Conservation (phyloP, 1,284 basidiomycete genomes). For the Spongispora temasekensis region DNA sequence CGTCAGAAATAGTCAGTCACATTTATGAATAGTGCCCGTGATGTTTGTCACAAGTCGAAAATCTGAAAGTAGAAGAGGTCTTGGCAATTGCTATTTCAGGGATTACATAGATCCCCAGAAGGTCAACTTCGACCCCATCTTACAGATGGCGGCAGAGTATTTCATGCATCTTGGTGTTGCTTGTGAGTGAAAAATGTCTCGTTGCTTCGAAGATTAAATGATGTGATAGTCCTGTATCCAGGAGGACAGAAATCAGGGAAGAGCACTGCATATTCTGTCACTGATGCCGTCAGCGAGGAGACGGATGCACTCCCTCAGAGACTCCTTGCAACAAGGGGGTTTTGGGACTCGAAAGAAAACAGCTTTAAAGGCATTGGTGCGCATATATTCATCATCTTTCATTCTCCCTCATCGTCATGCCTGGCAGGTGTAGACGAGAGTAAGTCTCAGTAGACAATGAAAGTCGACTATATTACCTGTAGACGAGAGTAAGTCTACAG, state of each 20-base stretch:
- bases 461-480: too few relatives aligned
- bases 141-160: neutral
- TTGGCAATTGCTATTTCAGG: neutral
- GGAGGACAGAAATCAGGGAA: neutral
- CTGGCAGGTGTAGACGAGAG: too few relatives aligned
- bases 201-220: neutral
- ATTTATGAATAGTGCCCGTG: too few relatives aligned
- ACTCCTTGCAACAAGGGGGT: neutral
- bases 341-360: neutral
- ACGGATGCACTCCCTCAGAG: neutral
- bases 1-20: neutral
- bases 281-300: neutral
- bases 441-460: too few relatives aligned
- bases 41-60: neutral
- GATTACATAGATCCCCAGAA: neutral
- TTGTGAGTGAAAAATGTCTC: constrained; percentile 2
- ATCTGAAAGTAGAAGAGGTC: neutral
- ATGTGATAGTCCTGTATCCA: neutral
- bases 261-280: neutral
- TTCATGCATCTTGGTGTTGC: constrained; percentile 4
- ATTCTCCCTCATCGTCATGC: too few relatives aligned
- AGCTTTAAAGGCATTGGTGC: neutral
- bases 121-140: constrained; percentile 1
- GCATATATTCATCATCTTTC: neutral
- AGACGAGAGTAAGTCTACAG: too few relatives aligned